A percentile compares a stretch with the other conserved stretches of the same genome.
phyloP scores from a whole-genome alignment of 768 basidiomycete genomes.

The Tulasnella sp. region DNA sequence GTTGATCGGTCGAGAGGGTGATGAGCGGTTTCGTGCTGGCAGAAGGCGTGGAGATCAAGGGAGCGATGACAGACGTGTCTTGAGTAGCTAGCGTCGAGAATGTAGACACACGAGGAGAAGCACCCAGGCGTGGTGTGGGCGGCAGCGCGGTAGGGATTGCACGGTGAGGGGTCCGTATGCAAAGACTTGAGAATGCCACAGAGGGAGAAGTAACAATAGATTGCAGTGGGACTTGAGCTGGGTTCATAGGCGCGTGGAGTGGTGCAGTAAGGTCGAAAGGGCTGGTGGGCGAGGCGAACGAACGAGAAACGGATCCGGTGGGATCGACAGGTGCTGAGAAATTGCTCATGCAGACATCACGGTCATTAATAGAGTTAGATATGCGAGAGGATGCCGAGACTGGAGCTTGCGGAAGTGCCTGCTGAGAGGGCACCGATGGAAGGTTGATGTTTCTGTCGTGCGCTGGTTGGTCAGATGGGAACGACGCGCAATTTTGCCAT shows the following conservation, averaged over 20 bases:
- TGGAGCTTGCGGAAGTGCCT: not conserved
- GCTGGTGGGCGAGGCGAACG: not conserved
- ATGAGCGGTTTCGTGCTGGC: not conserved
- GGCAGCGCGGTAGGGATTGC: not conserved
- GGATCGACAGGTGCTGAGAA: not conserved
- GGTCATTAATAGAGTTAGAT: constrained; percentile 1
- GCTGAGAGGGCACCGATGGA: not conserved
- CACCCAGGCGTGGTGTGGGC: not conserved
- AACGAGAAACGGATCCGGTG: not conserved
- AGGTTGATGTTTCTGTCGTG: not conserved
- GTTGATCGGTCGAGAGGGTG: no score
- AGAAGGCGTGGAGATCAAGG: not conserved
- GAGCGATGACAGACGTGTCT: not conserved
- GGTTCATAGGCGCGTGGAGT: constrained; percentile 2
- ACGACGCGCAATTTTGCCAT: no score
- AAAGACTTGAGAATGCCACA: constrained; percentile 2
- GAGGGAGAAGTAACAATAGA: not conserved
- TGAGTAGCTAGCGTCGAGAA: not conserved
- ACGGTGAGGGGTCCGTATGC: not conserved
- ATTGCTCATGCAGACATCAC: constrained; percentile 2
- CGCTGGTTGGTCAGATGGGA: no score
- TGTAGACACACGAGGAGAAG: not conserved
- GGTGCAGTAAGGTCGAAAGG: not conserved
- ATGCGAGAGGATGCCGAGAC: not conserved
- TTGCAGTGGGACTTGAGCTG: not conserved